These are phyloP conservation scores for Neofusicoccum umdonicola DNA, from an alignment of 2,329 filamentous ascomycete genomes.

Conservation along the genomic window DNA sequence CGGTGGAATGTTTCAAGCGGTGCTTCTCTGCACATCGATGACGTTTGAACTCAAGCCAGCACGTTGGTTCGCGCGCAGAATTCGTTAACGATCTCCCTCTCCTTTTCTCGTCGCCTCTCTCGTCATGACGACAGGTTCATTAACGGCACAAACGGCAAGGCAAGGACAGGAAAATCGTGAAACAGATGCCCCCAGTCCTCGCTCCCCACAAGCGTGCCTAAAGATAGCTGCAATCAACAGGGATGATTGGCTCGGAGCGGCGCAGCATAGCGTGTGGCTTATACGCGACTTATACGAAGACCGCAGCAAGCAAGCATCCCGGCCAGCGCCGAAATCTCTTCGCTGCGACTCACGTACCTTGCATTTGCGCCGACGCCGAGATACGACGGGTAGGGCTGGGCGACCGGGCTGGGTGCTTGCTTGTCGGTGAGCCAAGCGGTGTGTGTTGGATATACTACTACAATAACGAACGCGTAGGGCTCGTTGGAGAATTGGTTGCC, in stretches of 20 bases:
- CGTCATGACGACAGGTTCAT: too few relatives aligned
- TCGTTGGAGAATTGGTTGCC: not conserved
- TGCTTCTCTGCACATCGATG: not conserved
- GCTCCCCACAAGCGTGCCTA: not conserved
- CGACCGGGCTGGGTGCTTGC: not conserved
- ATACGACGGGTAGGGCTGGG: not conserved
- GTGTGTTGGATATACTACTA: conserved; percentile 1
- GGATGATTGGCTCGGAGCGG: not conserved
- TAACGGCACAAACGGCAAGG: too few relatives aligned
- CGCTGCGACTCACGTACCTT: not conserved
- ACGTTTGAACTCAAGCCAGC: not conserved
- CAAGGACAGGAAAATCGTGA: too few relatives aligned
- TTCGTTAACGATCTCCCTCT: too few relatives aligned
- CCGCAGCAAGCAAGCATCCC: not conserved
- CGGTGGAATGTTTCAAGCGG: not conserved
- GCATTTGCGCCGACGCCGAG: not conserved
- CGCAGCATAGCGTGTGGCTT: not conserved
- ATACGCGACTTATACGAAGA: not conserved
- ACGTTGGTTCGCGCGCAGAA: too few relatives aligned
- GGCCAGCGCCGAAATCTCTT: not conserved
- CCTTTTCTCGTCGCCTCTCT: too few relatives aligned
- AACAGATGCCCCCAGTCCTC: not conserved
- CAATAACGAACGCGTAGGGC: too few relatives aligned
- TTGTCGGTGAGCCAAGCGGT: conserved; percentile 11
- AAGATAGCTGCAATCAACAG: not conserved